Base-by-base conservation (phyloP, 495 filamentous ascomycete genomes). In the Hypoxylon intermedium region DNA sequence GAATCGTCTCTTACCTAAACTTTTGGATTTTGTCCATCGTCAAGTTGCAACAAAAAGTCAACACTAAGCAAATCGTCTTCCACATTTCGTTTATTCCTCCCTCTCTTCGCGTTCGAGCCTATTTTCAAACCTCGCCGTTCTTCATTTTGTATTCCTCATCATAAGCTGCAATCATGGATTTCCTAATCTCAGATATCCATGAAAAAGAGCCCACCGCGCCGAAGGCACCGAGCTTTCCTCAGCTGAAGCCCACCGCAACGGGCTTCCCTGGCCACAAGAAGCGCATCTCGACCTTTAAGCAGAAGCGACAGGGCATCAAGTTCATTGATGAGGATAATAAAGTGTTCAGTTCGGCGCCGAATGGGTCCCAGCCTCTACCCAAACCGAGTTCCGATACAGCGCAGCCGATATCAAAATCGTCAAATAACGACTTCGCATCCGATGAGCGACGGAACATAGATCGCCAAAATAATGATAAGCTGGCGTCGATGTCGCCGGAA, bases 261-360 rank as follows among this genome's bases (percentile, higher is more conserved):
- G 94, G 93, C 0, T 98, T 97, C 59, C 94, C 94, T 20, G 84
- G 83, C 37, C 93, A 89, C 75, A 93, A 89, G 67, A 93, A 88
- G 66, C 87, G 93, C 34, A 75, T 77, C 0, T 95, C 91, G 5
- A 82, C 87, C 23, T 96, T 96, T 80, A 92, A 90, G 64, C 85
- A 90, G 67, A 85, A 83, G 63, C 78, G 81, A 55, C 76, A 80
- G 16, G 67, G 60, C 0, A 1, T 44, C 23, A 42, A 47, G 28
- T 6, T 31, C 7, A 4, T 26, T 3, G 24, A 26, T 26, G 24
- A 0, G 58, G 60, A 1, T 34, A 56, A 24, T 51, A 55, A 63
- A 9, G 45, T 53, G 4, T 36, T 26, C 26, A 43, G 56, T 7
- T 52, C 65, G 9, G 44, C 58, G 1, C 49, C 49, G 11, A 50